Conservation (phyloP, 768 basidiomycete species). For the Agaricus blazei region DNA sequence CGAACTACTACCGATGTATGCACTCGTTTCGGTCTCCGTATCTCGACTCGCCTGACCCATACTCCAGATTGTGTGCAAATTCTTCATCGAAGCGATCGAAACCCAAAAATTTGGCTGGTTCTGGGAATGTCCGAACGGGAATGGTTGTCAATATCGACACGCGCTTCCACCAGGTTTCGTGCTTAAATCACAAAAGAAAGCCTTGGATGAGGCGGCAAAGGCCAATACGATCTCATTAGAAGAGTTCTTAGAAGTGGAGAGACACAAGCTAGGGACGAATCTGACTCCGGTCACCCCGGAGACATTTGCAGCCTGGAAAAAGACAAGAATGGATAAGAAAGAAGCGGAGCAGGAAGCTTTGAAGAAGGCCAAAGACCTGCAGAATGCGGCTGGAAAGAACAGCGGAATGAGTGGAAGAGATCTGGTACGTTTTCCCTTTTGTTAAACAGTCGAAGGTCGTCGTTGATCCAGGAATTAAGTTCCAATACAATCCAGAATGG, state of each 20-base stretch:
- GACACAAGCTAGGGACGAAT: conserved; percentile 88
- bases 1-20: conserved; percentile 86
- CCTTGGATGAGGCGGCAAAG: conserved; percentile 85
- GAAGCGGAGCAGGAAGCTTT: conserved; percentile 79
- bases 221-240: conserved; percentile 87
- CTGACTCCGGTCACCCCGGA: conserved; percentile 93
- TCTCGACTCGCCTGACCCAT: background rate
- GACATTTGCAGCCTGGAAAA: conserved; percentile 91
- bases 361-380: conserved; percentile 76
- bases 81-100: conserved; percentile 96
- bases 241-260: conserved; percentile 97
- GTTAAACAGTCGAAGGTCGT: background rate
- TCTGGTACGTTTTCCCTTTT: conserved; percentile 49
- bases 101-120: conserved; percentile 93
- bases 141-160: conserved; percentile 89
- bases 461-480: conserved; percentile 35
- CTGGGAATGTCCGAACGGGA: conserved; percentile 91
- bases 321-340: conserved; percentile 93
- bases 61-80: conserved; percentile 91
- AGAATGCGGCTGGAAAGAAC: conserved; percentile 83
- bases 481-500: conserved; percentile 95
- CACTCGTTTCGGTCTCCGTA: conserved; percentile 2
- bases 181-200: conserved; percentile 91
- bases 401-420: conserved; percentile 95
- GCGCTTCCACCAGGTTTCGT: conserved; percentile 96